Conservation (phyloP, 768 basidiomycete genomes). For the Xerocomus brunneocitrinus region DNA sequence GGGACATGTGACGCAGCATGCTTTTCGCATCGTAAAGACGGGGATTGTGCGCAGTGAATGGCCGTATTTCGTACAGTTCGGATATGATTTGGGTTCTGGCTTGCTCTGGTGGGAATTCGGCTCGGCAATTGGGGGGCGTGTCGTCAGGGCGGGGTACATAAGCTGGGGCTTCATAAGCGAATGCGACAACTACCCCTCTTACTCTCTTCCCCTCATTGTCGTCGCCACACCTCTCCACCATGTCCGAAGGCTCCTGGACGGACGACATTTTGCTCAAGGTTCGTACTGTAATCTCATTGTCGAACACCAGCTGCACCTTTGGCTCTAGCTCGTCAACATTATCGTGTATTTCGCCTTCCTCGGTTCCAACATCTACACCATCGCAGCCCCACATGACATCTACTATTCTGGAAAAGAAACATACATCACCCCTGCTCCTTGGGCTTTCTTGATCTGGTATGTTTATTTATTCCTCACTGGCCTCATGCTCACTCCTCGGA, state of each 20-base stretch:
- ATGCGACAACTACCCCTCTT: constrained; percentile 15
- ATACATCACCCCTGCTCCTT: constrained; percentile 91
- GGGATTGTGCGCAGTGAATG: not conserved
- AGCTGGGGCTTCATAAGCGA: constrained; percentile 22
- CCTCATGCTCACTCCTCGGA: constrained; percentile 14
- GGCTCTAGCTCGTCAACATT: constrained; percentile 64
- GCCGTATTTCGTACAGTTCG: not conserved
- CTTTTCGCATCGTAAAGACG: not conserved
- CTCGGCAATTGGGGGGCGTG: constrained; percentile 17
- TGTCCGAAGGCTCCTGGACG: constrained; percentile 60
- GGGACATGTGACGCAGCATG: not conserved
- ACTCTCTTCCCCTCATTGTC: not conserved
- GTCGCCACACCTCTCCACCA: constrained; percentile 26
- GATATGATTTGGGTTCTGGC: not conserved
- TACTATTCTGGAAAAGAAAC: constrained; percentile 79
- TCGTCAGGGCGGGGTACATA: constrained; percentile 28
- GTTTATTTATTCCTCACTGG: constrained; percentile 11
- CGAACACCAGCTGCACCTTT: not conserved
- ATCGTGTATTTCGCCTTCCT: constrained; percentile 80
- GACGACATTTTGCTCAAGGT: constrained; percentile 84
- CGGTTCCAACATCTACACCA: constrained; percentile 86
- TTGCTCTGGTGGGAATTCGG: not conserved
- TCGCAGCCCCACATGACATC: constrained; percentile 67
- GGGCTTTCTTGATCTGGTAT: constrained; percentile 89
- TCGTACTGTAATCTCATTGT: not conserved